Evolutionary conservation across 2,329 filamentous ascomycete species (phyloP), one percentile per base, ranked within the genome.

Genomic region (Ceratocystiopsis sp.): DNA sequence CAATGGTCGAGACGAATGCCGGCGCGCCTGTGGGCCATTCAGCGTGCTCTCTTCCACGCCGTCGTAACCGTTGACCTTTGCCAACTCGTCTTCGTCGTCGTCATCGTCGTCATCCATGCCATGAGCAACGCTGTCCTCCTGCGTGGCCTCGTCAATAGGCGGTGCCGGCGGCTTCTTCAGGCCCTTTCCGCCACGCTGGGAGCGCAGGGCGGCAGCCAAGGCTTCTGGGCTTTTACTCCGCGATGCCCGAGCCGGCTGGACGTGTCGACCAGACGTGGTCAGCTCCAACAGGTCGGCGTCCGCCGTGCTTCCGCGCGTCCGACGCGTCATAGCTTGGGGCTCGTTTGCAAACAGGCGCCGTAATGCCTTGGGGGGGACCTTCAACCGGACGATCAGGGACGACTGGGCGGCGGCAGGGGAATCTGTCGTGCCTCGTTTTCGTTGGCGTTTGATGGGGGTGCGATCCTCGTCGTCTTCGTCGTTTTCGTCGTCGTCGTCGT

Each of bases 191-290:
- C 63, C 67, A 37, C 72, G 67, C 1, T 68, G 68, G 6, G 65
- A 13, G 10, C 2, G 40, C 40, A 8, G 10, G 33, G 40, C 43
- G 3, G 57, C 60, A 11, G 49, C 56, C 25, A 65, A 63, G 14
- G 58, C 53, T 48, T 79, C 74, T 0, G 75, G 74, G 47, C 71
- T 76, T 50, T 61, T 65, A 50, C 71, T 77, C 43, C 71, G 71
- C 37, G 67, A 66, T 16, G 61, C 61, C 35, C 69, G 63, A 29
- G 66, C 59, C 2, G 62, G 54, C 36, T 64, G 63, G 17, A 65
- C 67, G 49, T 79, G 74, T 45, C 64, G 67, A n/a, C 75, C 75
- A 9, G 75, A 78, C 50, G 65, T 71, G 7, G 74, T 71, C 14
- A 79, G 60, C 51, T 78, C 72, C 5, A 76, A 55, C 8, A 76